Evolutionary conservation across 192 early-diverging fungal species (phyloP).

Genomic region (Backusella sp.): DNA sequence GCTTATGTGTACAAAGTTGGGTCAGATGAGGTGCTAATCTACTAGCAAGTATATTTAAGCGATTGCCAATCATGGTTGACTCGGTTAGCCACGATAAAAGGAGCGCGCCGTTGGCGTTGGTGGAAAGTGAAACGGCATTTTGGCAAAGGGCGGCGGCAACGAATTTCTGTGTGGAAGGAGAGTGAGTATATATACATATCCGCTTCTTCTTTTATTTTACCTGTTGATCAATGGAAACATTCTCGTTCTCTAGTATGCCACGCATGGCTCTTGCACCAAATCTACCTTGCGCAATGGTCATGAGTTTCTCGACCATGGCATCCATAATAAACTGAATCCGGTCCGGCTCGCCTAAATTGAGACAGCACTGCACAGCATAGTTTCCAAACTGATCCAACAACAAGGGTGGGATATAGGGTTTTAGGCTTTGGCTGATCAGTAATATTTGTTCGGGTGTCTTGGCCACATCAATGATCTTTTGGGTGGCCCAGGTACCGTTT

Average conservation of each 20-base stretch:
- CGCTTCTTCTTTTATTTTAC: constrained; percentile 15
- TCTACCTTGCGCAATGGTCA: constrained; percentile 84
- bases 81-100: constrained; percentile 92
- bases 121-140: constrained; percentile 71
- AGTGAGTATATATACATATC: no score
- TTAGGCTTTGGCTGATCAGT: constrained; percentile 49
- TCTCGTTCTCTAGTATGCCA: constrained; percentile 83
- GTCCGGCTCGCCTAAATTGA: constrained; percentile 64
- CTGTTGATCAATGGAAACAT: constrained; percentile 75
- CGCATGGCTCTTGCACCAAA: constrained; percentile 92
- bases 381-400: constrained; percentile 96
- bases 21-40: constrained; percentile 74
- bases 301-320: constrained; percentile 80
- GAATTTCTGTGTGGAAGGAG: constrained; percentile 59
- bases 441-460: constrained; percentile 62
- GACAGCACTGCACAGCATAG: constrained; percentile 95
- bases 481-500: constrained; percentile 97
- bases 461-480: constrained; percentile 91
- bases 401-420: constrained; percentile 77
- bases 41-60: constrained; percentile 78
- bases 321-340: constrained; percentile 92
- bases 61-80: constrained; percentile 69
- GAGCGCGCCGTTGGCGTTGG: constrained; percentile 84
- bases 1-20: constrained; percentile 80
- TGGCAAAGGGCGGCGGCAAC: constrained; percentile 83